phyloP scores from a whole-genome alignment of 192 early-diverging fungal genomes.

The Umbelopsis ramanniana region DNA sequence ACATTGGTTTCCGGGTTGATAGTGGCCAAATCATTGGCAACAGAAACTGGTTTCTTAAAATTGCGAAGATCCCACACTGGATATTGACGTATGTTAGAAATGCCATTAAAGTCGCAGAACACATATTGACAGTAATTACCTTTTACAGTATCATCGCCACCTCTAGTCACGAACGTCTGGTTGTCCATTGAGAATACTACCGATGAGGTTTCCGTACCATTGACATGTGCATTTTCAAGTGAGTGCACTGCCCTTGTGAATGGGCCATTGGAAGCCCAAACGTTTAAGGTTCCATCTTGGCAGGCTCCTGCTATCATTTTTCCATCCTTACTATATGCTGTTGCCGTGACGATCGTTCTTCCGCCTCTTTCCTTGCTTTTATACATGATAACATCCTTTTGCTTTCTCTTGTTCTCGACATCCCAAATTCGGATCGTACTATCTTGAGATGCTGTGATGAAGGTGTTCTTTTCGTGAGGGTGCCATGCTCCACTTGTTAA shows the following conservation, averaged over 20 bases:
- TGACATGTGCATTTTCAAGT: constrained; percentile 72
- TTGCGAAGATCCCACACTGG: constrained; percentile 89
- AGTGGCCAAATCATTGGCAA: constrained; percentile 56
- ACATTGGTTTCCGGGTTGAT: constrained; percentile 79
- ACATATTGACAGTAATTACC: constrained; percentile 31
- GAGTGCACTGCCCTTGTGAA: constrained; percentile 62
- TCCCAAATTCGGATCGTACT: constrained; percentile 88
- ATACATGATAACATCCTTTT: constrained; percentile 78
- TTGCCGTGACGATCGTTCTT: constrained; percentile 70
- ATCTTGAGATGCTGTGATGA: constrained; percentile 83
- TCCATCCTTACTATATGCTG: constrained; percentile 73
- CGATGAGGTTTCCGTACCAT: constrained; percentile 69
- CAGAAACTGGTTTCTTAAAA: constrained; percentile 65
- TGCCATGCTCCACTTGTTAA: constrained; percentile 84
- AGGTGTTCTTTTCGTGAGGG: constrained; percentile 63
- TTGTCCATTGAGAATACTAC: constrained; percentile 72
- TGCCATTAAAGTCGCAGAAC: background rate
- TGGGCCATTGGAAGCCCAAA: constrained; percentile 74
- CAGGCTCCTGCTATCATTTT: constrained; percentile 71
- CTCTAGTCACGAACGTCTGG: constrained; percentile 72
- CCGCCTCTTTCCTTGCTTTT: constrained; percentile 75
- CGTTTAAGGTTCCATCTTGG: constrained; percentile 74
- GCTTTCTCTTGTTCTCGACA: constrained; percentile 67
- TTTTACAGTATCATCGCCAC: constrained; percentile 88
- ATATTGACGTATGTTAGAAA: background rate